Evolutionary conservation across 805 yeast genomes (phyloP), one percentile per base, ranked within the genome.

Genomic region (Metschnikowia borealis): DNA sequence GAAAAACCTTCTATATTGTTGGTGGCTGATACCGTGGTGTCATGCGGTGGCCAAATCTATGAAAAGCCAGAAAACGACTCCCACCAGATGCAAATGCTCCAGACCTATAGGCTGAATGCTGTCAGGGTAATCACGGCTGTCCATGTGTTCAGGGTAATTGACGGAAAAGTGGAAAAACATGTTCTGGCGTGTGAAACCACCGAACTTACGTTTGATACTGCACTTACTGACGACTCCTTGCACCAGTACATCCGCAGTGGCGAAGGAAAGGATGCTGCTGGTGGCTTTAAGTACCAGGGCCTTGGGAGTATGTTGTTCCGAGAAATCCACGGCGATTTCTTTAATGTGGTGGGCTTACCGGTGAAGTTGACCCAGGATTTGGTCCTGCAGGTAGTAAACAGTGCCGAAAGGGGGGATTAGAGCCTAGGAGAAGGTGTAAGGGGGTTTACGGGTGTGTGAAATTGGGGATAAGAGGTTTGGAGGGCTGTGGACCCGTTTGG

Each of bases 341-440:
- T 77, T 66, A 92, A 89, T 63, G 87, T 89, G 13, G 92, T 92
- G 3, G 99, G 99, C 0, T 69, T 92, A 49, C 98, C 99, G 0
- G 79, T 53, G 29, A n/a, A 33, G 15, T 46, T 53, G 40, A 18
- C 48, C 7, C 21, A 31, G 33, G 8, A 18, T n/a, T 34, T 43
- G 38, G 23, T 43, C 6, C 38, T 43, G 46, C 38, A 43, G 38
- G 32, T 11, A n/a, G 13, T 23, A 3, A 1, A 3, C 5, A 3
- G 11, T 26, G 2, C 11, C 0, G 5, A 2, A 1, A 2, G 8
- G 1, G 29, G 11, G 4, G 3, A 3, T 10, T 26, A 26, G 11
- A 26, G 2, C 1, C 1, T 3, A 26, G 4, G 13, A 5, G 11
- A 8, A 5, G 11, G 4, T 26, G 8, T 10, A 0, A 10, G 29